Evolutionary conservation across 2,329 filamentous ascomycete species (phyloP).

Genomic region (Aureobasidium sp.): DNA sequence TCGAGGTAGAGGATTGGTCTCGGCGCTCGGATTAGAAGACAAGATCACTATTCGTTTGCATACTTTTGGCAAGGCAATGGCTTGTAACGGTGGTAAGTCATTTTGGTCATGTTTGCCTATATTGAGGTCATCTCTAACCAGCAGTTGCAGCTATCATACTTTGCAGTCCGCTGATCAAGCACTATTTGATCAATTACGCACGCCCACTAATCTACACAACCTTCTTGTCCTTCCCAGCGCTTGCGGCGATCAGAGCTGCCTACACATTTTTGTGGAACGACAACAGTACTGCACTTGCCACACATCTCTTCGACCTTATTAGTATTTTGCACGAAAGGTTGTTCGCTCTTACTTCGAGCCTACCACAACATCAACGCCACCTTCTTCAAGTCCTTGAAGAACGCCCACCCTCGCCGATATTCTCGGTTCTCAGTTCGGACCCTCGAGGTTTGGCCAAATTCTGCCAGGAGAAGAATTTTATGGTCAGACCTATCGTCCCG

Average conservation of each 20-base stretch:
- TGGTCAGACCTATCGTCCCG: conserved; percentile 58
- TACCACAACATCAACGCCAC: conserved; percentile 10
- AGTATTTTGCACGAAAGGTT: conserved; percentile 9
- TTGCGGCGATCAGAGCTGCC: conserved; percentile 49
- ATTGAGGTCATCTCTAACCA: not conserved
- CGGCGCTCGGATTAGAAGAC: conserved; percentile 46
- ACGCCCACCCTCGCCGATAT: conserved; percentile 52
- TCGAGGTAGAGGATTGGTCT: conserved; percentile 51
- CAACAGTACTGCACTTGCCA: conserved; percentile 40
- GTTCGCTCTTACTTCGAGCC: conserved; percentile 22
- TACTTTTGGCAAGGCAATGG: conserved; percentile 61
- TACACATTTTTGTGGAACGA: conserved; percentile 50
- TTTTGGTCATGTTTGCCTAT: too few species aligned
- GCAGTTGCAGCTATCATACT: conserved; percentile 48
- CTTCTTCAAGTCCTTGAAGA: conserved; percentile 23
- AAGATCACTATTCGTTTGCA: conserved; percentile 51
- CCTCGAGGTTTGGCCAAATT: conserved; percentile 51
- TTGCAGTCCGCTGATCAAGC: conserved; percentile 49
- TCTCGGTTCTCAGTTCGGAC: conserved; percentile 50
- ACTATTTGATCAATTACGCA: conserved; percentile 68
- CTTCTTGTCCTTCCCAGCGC: conserved; percentile 53
- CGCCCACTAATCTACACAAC: conserved; percentile 70
- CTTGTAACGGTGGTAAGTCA: conserved; percentile 59
- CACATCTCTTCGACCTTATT: conserved; percentile 34
- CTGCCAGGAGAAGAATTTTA: conserved; percentile 51